phyloP scores from a whole-genome alignment of 495 filamentous ascomycete genomes.

The Friedmanniomyces endolithicus region DNA sequence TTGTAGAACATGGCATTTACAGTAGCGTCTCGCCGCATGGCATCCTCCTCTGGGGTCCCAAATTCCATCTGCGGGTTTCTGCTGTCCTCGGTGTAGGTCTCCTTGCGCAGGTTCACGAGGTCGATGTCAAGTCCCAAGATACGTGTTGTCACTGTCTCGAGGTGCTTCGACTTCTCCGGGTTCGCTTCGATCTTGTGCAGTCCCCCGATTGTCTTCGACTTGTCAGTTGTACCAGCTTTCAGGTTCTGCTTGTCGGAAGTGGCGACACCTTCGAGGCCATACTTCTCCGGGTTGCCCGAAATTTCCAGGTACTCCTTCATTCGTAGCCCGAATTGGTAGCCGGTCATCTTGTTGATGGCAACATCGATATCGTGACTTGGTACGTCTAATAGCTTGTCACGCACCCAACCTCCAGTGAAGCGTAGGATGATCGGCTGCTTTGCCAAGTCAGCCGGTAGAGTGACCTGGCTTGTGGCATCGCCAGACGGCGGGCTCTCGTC shows the following conservation, averaged over 20 bases:
- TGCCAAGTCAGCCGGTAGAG: conserved; percentile 33
- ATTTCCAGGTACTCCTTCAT: conserved; percentile 45
- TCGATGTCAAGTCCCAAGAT: conserved; percentile 85
- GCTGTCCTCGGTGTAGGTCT: conserved; percentile 75
- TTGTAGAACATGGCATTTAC: conserved; percentile 97
- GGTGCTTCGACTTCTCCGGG: conserved; percentile 93
- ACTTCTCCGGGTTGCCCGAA: conserved; percentile 31
- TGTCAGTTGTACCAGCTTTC: conserved; percentile 16
- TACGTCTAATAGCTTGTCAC: conserved; percentile 80
- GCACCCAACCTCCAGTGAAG: conserved; percentile 96
- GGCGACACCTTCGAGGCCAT: conserved; percentile 26
- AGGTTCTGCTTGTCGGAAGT: conserved; percentile 16
- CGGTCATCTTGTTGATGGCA: conserved; percentile 90
- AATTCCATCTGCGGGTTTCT: conserved; percentile 89
- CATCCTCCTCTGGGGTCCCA: conserved; percentile 82
- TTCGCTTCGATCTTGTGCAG: conserved; percentile 50
- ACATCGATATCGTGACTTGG: conserved; percentile 87
- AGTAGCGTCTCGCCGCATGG: conserved; percentile 78
- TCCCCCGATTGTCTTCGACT: conserved; percentile 25
- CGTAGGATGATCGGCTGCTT: conserved; percentile 45
- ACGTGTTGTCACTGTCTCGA: conserved; percentile 80
- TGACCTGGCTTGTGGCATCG: conserved; percentile 12
- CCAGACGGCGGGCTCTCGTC: conserved; percentile 25
- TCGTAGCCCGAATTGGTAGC: conserved; percentile 61
- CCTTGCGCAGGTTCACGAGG: conserved; percentile 85